A percentile compares a stretch with the other conserved stretches of the same genome.
phyloP scores from a whole-genome alignment of 176 grass and related monocot species.

The Tillandsia fasciculata region DNA sequence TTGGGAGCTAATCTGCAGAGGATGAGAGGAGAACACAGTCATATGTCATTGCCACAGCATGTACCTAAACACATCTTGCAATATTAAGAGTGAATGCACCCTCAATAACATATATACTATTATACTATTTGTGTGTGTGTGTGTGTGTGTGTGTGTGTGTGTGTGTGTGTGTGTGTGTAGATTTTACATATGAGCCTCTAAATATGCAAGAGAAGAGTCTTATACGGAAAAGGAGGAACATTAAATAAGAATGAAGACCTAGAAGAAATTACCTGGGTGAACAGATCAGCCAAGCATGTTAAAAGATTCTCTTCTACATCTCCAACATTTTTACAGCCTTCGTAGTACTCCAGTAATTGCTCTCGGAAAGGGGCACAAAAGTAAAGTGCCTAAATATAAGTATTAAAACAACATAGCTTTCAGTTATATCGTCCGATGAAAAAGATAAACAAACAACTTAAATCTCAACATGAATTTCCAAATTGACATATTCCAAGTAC shows the following conservation, averaged over 20 bases:
- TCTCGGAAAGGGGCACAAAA: conserved; percentile 82
- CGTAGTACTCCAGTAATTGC: conserved; percentile 92
- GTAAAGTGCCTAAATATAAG: conserved; percentile 51
- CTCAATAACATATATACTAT: too few species aligned
- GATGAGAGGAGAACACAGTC: conserved; percentile 1
- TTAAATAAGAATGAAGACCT: not conserved
- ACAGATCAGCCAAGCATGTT: conserved; percentile 88
- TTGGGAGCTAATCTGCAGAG: conserved; percentile 76
- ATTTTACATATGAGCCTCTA: not conserved
- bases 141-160: too few species aligned
- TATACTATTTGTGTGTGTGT: too few species aligned
- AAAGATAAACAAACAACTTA: conserved; percentile 6
- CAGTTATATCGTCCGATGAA: not conserved
- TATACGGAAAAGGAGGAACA: not conserved
- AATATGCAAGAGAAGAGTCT: not conserved
- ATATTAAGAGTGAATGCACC: not conserved
- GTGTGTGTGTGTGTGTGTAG: too few species aligned
- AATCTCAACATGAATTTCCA: conserved; percentile 6
- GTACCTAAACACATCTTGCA: not conserved
- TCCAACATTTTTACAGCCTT: conserved; percentile 40
- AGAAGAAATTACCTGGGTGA: conserved; percentile 64
- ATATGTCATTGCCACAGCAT: not conserved
- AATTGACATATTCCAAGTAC: not conserved
- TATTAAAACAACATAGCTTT: not conserved
- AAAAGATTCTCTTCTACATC: conserved; percentile 86